Base-by-base conservation (phyloP, 176 grass and related monocot genomes). In the Tillandsia fasciculata region DNA sequence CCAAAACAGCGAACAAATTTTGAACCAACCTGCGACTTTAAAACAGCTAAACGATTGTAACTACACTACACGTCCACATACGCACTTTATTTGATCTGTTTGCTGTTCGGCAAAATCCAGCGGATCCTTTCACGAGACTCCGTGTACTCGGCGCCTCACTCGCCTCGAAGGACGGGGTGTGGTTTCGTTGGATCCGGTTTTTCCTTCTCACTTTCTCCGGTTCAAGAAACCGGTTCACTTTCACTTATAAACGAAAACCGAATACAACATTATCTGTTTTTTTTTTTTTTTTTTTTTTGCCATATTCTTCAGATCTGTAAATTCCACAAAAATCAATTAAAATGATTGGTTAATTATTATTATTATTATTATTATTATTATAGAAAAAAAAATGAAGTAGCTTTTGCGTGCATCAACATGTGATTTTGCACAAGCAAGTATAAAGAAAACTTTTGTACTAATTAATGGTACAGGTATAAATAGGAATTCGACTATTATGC, bases 191-290 rank as follows among this genome's bases (percentile, higher is more conserved):
- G 74, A 65, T 71, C 70, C 71, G 17, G 79, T 49, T 74, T 24
- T 18, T 9, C 56, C 22, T n/a, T 18, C 5, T 20, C 53, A n/a
- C 75, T 86, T 86, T 86, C 75, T 63, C 68, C 50, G n/a, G 3
- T 29, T n/a, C 48, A 80, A 76, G 77, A 49, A 5, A 75, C 72
- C 51, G 11, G 15, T 12, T 12, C 17, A 22, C 68, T 28, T 58
- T 15, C 24, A 48, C 1, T 49, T 12, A 20, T 50, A 67, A 20
- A 18, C 54, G 12, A 59, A 59, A 20, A 20, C 33, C 33, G 33
- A 5, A 29, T 29, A 29, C 28, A 29, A 29, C 3, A 29, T 42
- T 42, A 6, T 33, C 29, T 5, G 29, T 3, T 3, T 2, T 54
- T 57, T 57, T 6, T 20, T 20, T 20, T 20, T 20, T 14, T 57